Evolutionary conservation across 2,329 filamentous ascomycete species (phyloP), one percentile per base, ranked within the genome.

Genomic region (Hypoxylon sp.): DNA sequence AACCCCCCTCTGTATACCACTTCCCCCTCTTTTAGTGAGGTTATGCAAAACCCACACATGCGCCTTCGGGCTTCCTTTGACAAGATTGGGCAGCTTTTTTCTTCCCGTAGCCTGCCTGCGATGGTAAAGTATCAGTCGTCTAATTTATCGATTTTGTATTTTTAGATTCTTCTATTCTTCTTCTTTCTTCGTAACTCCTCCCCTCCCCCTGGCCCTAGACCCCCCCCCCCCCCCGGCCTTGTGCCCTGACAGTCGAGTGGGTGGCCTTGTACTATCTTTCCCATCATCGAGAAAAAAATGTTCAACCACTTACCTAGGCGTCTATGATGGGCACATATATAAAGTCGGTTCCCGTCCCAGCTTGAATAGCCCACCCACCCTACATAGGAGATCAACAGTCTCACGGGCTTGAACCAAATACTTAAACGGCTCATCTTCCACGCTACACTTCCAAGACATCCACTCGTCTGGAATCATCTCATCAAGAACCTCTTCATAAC

Each of bases 321-420:
- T 68, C 59, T 50, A 65, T 56, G 54, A 68, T 63, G 56, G 59
- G 57, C 61, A 63, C 59, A 66, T 60, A 70, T 70, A 71, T 70
- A 71, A 61, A 60, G 59, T 67, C 65, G 65, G 67, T 61, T 12
- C 60, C 65, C 67, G 60, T 71, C 67, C 70, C 68, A 66, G 61
- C 66, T 62, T 42, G 46, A 54, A 51, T 52, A 65, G 52, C 54
- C 58, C 54, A 56, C 54, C 57, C 57, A 58, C 56, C 64, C 65
- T 55, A 57, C 16, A 8, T 40, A 49, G 40, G 45, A 64, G 65
- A 67, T 66, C 68, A 66, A 55, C 64, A 70, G 59, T 69, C 64
- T 70, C 60, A 67, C 50, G 54, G 49, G 64, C 54, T 57, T 26
- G 22, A 51, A 36, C 49, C 26, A 61, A 52, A 60, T 66, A 66